These are phyloP conservation scores for Hura crepitans DNA, from an alignment of 441 rosid species.

Conservation along the genomic window DNA sequence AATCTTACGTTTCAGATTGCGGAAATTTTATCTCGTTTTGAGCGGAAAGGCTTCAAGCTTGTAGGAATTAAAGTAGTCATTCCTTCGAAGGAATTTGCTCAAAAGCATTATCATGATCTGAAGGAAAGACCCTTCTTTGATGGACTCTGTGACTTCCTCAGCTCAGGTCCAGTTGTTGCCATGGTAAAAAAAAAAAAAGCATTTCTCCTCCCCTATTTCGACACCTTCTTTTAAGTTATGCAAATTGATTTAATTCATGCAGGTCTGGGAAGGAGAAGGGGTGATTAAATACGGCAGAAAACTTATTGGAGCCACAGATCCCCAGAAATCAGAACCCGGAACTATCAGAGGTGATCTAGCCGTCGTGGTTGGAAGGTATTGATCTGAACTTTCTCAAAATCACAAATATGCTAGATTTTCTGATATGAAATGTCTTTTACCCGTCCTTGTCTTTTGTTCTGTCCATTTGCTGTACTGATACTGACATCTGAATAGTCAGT, in stretches of 20 bases:
- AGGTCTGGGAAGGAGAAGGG: slow-evolving; percentile 99
- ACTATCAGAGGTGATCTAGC: slow-evolving; percentile 97
- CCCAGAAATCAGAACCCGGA: slow-evolving; percentile 96
- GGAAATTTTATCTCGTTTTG: slow-evolving; percentile 84
- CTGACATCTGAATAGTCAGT: too few relatives aligned
- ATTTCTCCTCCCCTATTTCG: background rate
- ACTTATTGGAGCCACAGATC: slow-evolving; percentile 96
- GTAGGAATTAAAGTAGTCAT: slow-evolving; percentile 71
- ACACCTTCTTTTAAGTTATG: background rate
- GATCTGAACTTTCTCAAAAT: background rate
- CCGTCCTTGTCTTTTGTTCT: background rate
- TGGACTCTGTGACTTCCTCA: slow-evolving; percentile 88
- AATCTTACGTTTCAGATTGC: slow-evolving; percentile 48
- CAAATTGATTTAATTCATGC: slow-evolving; percentile 18
- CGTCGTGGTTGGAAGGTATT: slow-evolving; percentile 85
- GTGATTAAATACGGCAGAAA: slow-evolving; percentile 85
- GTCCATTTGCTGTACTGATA: background rate
- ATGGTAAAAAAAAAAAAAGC: slow-evolving; percentile 54
- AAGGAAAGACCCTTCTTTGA: slow-evolving; percentile 90
- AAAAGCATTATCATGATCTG: slow-evolving; percentile 87
- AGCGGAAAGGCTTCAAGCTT: slow-evolving; percentile 95
- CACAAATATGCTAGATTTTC: background rate
- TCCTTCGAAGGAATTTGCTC: slow-evolving; percentile 84
- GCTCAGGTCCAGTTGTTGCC: slow-evolving; percentile 96
- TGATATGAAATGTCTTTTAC: background rate